Conservation (phyloP, 805 yeast species). For the Zygotorulaspora danielsina region DNA sequence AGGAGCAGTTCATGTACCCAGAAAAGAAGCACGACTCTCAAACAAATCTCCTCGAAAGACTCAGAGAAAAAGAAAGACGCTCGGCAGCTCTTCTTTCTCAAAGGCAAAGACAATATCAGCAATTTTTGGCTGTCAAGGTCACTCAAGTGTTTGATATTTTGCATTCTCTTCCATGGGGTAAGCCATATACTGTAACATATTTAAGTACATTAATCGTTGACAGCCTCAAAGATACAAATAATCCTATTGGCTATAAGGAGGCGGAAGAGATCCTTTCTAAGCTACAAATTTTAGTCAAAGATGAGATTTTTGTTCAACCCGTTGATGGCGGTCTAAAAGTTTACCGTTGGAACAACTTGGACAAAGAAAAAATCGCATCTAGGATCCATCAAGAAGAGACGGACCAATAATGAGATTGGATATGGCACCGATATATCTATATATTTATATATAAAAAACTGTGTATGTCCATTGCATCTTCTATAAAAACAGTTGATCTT, state of each 20-base stretch:
- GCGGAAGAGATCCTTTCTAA: conserved; percentile 25
- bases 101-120: conserved; percentile 26
- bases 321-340: conserved; percentile 32
- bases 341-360: conserved; percentile 28
- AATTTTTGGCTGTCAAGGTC: conserved; percentile 30
- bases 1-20: conserved; percentile 17
- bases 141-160: conserved; percentile 30
- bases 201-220: conserved; percentile 29
- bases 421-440: background rate
- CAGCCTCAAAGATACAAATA: conserved; percentile 32
- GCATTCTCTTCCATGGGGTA: conserved; percentile 19
- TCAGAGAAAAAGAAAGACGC: conserved; percentile 28
- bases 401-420: background rate
- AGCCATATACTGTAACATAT: conserved; percentile 32
- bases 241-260: conserved; percentile 32
- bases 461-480: background rate
- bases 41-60: conserved; percentile 25
- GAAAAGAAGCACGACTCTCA: conserved; percentile 24
- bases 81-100: conserved; percentile 27
- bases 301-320: conserved; percentile 16
- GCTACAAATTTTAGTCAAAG: conserved; percentile 18
- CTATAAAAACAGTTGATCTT: background rate
- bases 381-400: conserved; percentile 7
- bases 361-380: conserved; percentile 14
- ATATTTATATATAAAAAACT: background rate